These are phyloP conservation scores for Nicotiana tomentosiformis DNA, from an alignment of 257 asterid species.

Conservation along the genomic window DNA sequence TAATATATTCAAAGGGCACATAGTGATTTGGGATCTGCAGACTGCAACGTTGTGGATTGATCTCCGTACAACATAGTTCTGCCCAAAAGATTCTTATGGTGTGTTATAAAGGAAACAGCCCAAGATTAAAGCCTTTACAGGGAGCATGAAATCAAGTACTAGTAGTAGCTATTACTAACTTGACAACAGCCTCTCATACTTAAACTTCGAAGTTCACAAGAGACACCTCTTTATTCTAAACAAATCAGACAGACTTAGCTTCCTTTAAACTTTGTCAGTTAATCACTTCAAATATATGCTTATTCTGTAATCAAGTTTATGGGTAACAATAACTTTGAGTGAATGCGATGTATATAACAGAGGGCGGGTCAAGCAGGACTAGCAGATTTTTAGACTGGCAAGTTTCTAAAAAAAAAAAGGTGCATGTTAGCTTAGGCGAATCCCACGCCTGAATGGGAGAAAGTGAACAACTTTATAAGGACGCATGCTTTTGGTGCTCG, in stretches of 20 bases:
- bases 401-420: too few relatives aligned
- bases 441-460: too few relatives aligned
- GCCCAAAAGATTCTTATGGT: slow-evolving; percentile 36
- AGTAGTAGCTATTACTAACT: background rate
- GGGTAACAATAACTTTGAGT: background rate
- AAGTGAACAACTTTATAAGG: too few relatives aligned
- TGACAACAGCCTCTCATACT: slow-evolving; percentile 23
- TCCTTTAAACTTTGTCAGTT: background rate
- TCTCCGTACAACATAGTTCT: slow-evolving; percentile 30
- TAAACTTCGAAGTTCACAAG: background rate
- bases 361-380: too few relatives aligned
- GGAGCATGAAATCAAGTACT: slow-evolving; percentile 3
- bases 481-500: too few relatives aligned
- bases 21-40: slow-evolving; percentile 20
- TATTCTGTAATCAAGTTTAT: background rate
- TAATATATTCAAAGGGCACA: background rate
- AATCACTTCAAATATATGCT: too few relatives aligned
- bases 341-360: too few relatives aligned
- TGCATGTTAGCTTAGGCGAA: too few relatives aligned
- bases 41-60: slow-evolving; percentile 21
- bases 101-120: slow-evolving; percentile 36
- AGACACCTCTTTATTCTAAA: background rate
- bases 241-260: background rate
- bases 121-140: slow-evolving; percentile 30
- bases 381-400: too few relatives aligned